phyloP scores from a whole-genome alignment of 208 protist species.

The Trypanosomatidae sp. region DNA sequence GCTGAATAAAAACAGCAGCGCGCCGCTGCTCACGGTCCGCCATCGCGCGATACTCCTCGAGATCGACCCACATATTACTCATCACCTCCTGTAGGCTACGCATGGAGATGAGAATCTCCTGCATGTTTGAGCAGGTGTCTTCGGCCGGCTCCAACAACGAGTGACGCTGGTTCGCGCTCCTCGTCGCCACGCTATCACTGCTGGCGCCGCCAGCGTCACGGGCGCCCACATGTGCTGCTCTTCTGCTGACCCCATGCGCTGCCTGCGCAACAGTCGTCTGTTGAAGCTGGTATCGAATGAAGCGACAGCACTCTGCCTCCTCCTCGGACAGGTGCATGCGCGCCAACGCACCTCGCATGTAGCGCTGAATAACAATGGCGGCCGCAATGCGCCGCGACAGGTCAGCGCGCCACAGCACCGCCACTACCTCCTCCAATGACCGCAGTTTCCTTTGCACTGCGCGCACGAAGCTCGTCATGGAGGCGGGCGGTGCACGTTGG shows the following conservation, averaged over 20 bases:
- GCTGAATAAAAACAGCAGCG: conserved; percentile 78
- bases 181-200: background rate
- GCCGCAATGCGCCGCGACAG: conserved; percentile 55
- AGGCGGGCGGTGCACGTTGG: conserved; percentile 8
- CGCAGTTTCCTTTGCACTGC: conserved; percentile 81
- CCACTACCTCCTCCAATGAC: conserved; percentile 55
- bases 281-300: conserved; percentile 49
- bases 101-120: conserved; percentile 55
- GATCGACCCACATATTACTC: conserved; percentile 60
- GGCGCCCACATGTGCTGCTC: background rate
- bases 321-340: conserved; percentile 44
- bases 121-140: conserved; percentile 30
- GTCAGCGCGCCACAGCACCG: conserved; percentile 69
- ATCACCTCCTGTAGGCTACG: conserved; percentile 56
- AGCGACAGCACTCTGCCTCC: conserved; percentile 27
- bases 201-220: conserved; percentile 1
- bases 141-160: conserved; percentile 16
- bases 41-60: conserved; percentile 62
- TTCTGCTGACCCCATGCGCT: background rate
- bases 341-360: conserved; percentile 47
- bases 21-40: conserved; percentile 40
- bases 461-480: conserved; percentile 40
- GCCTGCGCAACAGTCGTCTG: conserved; percentile 6
- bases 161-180: conserved; percentile 8
- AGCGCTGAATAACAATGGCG: conserved; percentile 59